Base-by-base conservation (phyloP, 108 stramenopile genomes). In the Aureococcus anophagefferens region DNA sequence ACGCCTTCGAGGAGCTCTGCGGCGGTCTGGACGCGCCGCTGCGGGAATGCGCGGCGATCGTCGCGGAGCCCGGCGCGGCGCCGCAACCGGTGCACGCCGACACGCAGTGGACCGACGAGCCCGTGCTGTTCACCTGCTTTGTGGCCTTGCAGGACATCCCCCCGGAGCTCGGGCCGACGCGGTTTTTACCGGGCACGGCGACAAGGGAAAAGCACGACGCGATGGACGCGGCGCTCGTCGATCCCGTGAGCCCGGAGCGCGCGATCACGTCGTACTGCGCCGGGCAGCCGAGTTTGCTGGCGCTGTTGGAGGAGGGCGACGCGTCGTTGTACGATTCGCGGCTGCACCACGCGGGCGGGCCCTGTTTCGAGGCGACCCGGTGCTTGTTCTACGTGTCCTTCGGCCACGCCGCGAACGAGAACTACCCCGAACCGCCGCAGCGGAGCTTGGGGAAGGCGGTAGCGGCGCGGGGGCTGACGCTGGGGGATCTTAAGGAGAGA, bases 271-370 rank as follows among this genome's bases (percentile, higher is more conserved):
- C 40, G 40, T 44, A 44, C 40, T n/a, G n/a, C n/a, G 69, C 67
- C 65, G 33, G 0, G 9, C 0, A 21, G 65, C 7, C 1, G 7
- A 9, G 7, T 1, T 4, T 9, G 51, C 25, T 25, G 1, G 51
- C 51, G 7, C 18, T 59, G 29, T 36, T 75, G 17, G 68, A 75
- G 31, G 74, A 68, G 32, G 74, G 74, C 28, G 74, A 75, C 67
- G 74, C 69, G 31, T 40, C 37, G n/a, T 15, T 75, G 30, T 75
- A 68, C 69, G 74, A 75, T 31, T 68, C 68, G 74, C 31, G 74
- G 0, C 45, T 62, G 29, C 67, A 68, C 13, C 74, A 75, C 69
- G 74, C 74, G 21, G 74, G 74, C 45, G 30, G 9, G 40, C 40
- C 40, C 9, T 11, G 13, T 13, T 44, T 44, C 13, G 40, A 44